Conservation (phyloP, 2,329 filamentous ascomycete species). For the Colletotrichum lini region DNA sequence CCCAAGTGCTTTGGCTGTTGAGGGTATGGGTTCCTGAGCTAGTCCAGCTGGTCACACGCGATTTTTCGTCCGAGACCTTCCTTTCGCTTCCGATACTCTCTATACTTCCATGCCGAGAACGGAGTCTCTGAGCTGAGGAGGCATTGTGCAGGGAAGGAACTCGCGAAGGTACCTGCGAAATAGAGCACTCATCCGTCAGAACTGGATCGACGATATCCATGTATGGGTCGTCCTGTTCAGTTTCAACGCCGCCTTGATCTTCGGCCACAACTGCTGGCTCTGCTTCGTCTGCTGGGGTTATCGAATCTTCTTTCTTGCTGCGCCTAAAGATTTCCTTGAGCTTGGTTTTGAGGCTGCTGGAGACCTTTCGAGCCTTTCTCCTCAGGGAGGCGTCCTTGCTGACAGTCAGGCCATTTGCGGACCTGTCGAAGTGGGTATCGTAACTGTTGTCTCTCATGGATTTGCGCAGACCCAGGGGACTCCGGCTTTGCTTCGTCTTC, state of each 20-base stretch:
- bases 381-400: constrained; percentile 52
- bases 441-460: constrained; percentile 57
- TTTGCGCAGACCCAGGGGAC: constrained; percentile 58
- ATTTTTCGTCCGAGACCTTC: constrained; percentile 65
- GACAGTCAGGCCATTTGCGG: constrained; percentile 4
- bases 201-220: constrained; percentile 52
- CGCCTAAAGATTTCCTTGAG: constrained; percentile 71
- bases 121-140: constrained; percentile 61
- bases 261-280: constrained; percentile 51
- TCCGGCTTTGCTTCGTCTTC: constrained; percentile 53
- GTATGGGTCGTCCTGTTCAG: constrained; percentile 48
- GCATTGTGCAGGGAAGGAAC: constrained; percentile 66
- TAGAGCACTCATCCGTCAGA: constrained; percentile 57
- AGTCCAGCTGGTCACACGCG: constrained; percentile 81
- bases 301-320: constrained; percentile 56
- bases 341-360: constrained; percentile 72
- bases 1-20: constrained; percentile 55
- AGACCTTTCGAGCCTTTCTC: constrained; percentile 72
- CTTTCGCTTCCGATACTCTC: constrained; percentile 62
- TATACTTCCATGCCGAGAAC: constrained; percentile 69
- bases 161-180: constrained; percentile 65
- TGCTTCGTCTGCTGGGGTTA: constrained; percentile 65
- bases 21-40: constrained; percentile 73
- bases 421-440: constrained; percentile 50
- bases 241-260: not conserved